Base-by-base conservation (phyloP, 345 rosid genomes). In the Durio zibethinus region DNA sequence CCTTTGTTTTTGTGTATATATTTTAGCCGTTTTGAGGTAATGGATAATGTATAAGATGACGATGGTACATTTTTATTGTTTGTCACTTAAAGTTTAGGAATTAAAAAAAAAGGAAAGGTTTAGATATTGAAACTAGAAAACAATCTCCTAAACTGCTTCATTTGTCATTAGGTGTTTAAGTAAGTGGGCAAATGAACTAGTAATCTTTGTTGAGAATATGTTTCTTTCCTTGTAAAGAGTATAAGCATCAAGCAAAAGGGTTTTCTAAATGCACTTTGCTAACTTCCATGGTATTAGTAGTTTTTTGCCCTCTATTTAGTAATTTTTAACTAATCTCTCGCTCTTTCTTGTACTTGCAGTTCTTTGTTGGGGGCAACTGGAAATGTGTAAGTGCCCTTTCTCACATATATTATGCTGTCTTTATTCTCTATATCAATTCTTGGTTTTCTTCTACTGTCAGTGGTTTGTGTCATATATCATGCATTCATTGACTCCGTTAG, bases 331-430 rank as follows among this genome's bases (percentile, higher is more conserved):
- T 10, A n/a, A 25, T 40, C 5, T 54, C 62, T 15, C 40, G 21
- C 21, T 74, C 33, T 14, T 77, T 72, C 53, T 73, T 74, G 45
- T 78, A 72, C 27, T 85, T 87, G 93, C 94, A 96, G 99, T 96
- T 96, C 82, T 93, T 96, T 83, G 98, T 96, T 77, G 98, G 99
- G 45, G 99, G 99, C 73, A 96, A 96, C 87, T 96, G 99, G 97
- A 96, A 96, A 72, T 96, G 98, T 84, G 99, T 95, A 90, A 89
- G 99, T 82, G 52, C 66, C 71, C 48, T 20, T 45, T 18, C 33
- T 54, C 42, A 12, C 0, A 11, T 10, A n/a, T 12, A 23, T 27
- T 59, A 59, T 25, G 18, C 35, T 27, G 36, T 60, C 36, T 60
- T 60, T 60, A 29, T 27, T 29, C 9, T 12, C 25, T 53, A 20